Base-by-base conservation (phyloP, 345 rosid genomes). In the Stellera chamaejasme region DNA sequence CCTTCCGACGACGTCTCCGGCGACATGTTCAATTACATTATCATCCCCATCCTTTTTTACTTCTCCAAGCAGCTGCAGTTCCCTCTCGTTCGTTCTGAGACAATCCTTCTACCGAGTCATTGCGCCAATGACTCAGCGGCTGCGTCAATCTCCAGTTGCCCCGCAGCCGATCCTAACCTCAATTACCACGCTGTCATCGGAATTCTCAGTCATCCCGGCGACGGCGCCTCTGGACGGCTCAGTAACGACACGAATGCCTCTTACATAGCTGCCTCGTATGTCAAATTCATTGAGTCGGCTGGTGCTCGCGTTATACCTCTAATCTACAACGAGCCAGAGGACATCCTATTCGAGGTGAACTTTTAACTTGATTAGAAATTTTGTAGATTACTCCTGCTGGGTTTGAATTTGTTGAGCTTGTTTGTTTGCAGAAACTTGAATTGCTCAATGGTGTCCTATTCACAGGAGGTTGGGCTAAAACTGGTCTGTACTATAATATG, bases 271-370 rank as follows among this genome's bases (percentile, higher is more conserved):
- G 88, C 98, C 7, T 92, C 96, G 19, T 92, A 88, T 44, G 90
- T 88, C 61, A 92, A 92, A 79, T 77, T 88, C 27, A 95, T 81
- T 10, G 98, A 92, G 69, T 80, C 93, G 6, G 95, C 90, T 13
- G 98, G 98, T 4, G 96, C 96, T 53, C 84, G 93, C 2, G 93
- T 88, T 10, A 82, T 92, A 46, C 98, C 98, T 10, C 76, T 92
- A 19, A 86, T 88, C 26, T 92, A 76, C 43, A 88, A 77, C 60
- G 90, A 88, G 45, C 95, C 90, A 0, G 73, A 56, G 12, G 82
- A 86, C 27, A 45, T 78, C 45, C 85, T 92, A 15, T 72, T 76
- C 12, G 66, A 85, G 95, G 98, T 92, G 47, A 43, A 3, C 26
- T 7, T 48, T 0, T 19, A 19, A 19, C 13, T 13, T 11, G 28